Evolutionary conservation across 2,329 filamentous ascomycete genomes (phyloP), one percentile per base, ranked within the genome.

Genomic region (Monascus ruber): DNA sequence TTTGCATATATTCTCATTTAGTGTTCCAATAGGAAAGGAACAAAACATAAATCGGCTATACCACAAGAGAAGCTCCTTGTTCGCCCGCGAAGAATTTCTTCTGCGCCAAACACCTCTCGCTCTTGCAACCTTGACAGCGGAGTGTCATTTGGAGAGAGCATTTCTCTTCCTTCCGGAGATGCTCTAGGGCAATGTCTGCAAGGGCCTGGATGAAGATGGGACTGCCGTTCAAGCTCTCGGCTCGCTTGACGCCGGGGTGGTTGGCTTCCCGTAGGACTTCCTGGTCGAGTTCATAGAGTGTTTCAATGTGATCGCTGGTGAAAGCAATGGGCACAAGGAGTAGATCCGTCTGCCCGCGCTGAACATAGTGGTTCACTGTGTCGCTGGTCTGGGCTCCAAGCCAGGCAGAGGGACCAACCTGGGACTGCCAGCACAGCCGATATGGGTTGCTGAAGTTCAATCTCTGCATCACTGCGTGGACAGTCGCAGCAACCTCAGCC

Each of bases 231-330:
- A 98, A 64, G 56, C 85, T 93, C 60, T 96, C 91, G 1, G 83
- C 85, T 41, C 91, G 77, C 71, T 93, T 94, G 46, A 98, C 79
- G 27, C 88, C 86, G 0, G 76, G 66, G 53, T 84, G 77, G 76
- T 85, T 62, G 31, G 65, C 65, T 47, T 94, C 88, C 42, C 85
- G 83, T 55, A 98, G 96, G 31, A 98, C 86, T 64, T 98, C 91
- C 52, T 85, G 73, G 60, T 98, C 91, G 38, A 98, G 70, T 63
- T 98, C 91, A 59, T 82, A 96, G 1, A 98, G 71, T 0, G 91
- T 98, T 67, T 98, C 91, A 50, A 98, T 98, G 59, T 98, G 91
- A 55, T 98, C 91, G n/a, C 85, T 94, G 0, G 91, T 98, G 60
- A 98, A 98, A 5, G 91, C 91, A 48, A 98, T 93, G 0, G 91